Evolutionary conservation across 1,284 basidiomycete genomes (phyloP).

Genomic region (Cutaneotrichosporon daszewskae): DNA sequence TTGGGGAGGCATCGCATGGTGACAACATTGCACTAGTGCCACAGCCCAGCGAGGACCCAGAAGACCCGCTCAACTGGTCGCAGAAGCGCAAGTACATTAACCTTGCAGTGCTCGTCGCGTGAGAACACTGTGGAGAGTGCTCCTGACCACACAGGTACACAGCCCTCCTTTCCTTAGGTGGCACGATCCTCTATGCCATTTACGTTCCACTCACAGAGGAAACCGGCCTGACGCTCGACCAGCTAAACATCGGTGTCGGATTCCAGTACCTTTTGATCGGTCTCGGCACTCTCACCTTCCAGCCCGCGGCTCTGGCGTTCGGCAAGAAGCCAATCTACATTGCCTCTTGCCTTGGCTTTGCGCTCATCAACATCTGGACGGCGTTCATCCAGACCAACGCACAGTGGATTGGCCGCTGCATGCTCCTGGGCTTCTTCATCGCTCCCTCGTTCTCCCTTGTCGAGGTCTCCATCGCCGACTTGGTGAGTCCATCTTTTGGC

Average conservation of each 20-base stretch:
- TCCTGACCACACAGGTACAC: not conserved
- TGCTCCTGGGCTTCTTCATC: conserved; percentile 15
- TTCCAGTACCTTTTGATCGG: conserved; percentile 22
- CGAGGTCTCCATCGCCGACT: conserved; percentile 24
- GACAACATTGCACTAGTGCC: conserved; percentile 19
- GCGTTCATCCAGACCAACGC: not conserved
- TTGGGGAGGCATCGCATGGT: conserved; percentile 5
- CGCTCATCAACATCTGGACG: conserved; percentile 1
- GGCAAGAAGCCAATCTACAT: conserved; percentile 27
- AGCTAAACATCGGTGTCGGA: conserved; percentile 25
- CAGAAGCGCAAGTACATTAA: conserved; percentile 18
- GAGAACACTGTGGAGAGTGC: too few species aligned
- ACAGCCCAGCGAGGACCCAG: conserved; percentile 15
- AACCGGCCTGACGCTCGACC: conserved; percentile 20
- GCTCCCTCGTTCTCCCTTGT: conserved; percentile 20
- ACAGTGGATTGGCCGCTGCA: conserved; percentile 18
- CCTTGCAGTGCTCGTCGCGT: too few species aligned
- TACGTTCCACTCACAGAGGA: conserved; percentile 20
- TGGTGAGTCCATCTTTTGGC: conserved; percentile 12
- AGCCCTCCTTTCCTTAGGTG: conserved; percentile 14
- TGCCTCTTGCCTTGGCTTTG: conserved; percentile 5
- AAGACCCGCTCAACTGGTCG: conserved; percentile 27
- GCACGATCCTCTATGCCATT: conserved; percentile 22
- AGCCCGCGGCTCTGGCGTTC: conserved; percentile 19
- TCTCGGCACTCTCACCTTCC: conserved; percentile 10